Evolutionary conservation across 176 grass and related monocot species (phyloP).

Genomic region (Lolium perenne): DNA sequence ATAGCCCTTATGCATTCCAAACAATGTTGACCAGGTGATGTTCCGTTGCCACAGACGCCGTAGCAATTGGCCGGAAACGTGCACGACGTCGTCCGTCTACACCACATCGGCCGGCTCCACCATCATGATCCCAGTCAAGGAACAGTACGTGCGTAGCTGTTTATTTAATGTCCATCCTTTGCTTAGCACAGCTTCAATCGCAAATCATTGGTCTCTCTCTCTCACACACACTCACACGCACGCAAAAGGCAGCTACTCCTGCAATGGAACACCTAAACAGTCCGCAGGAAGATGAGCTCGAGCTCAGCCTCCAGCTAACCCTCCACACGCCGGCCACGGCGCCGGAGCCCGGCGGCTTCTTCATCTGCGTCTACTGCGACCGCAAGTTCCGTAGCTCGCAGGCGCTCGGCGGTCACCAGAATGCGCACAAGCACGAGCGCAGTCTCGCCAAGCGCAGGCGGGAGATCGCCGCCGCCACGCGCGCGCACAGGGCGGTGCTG

Average conservation of each 20-base stretch:
- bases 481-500: neutral
- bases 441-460: constrained; percentile 66
- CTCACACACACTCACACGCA: neutral
- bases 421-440: constrained; percentile 94
- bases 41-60: neutral
- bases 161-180: neutral
- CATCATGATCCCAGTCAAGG: neutral
- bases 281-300: constrained; percentile 28
- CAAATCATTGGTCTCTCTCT: neutral
- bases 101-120: neutral
- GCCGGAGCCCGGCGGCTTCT: constrained; percentile 67
- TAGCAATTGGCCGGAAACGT: neutral
- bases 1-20: too few relatives aligned
- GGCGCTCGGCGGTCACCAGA: constrained; percentile 94
- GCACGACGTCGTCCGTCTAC: neutral
- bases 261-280: constrained; percentile 48
- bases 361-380: constrained; percentile 87
- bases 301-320: constrained; percentile 54
- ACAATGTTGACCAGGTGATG: too few relatives aligned
- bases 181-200: neutral
- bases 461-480: constrained; percentile 41
- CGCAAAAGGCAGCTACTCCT: neutral
- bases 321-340: constrained; percentile 25
- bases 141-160: neutral
- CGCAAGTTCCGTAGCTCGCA: constrained; percentile 91